These are phyloP conservation scores for Pyrrhoderma noxium DNA, from an alignment of 1,284 basidiomycete genomes.

Conservation along the genomic window DNA sequence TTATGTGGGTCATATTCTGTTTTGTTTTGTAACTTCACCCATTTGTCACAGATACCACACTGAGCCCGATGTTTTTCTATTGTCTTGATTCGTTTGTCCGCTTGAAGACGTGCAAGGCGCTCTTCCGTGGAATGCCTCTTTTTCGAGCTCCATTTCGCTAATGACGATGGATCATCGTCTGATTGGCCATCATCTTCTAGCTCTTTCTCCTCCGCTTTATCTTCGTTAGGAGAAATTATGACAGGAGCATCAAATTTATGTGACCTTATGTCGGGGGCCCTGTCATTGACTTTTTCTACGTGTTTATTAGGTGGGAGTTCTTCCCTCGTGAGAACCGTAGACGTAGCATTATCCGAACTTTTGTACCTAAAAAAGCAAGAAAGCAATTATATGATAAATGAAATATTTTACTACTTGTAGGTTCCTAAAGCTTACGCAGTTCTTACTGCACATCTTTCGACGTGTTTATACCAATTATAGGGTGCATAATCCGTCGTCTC, in stretches of 20 bases:
- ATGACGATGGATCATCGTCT: slow-evolving; percentile 1
- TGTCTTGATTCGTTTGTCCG: slow-evolving; percentile 15
- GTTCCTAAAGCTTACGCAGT: background rate
- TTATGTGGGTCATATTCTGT: slow-evolving; percentile 18
- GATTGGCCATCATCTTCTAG: background rate
- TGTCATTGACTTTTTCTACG: too few species aligned
- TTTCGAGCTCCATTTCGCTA: background rate
- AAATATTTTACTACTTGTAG: too few species aligned
- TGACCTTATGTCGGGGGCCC: too few species aligned
- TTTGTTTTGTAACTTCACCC: slow-evolving; percentile 18
- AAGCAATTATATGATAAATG: too few species aligned
- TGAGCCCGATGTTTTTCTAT: slow-evolving; percentile 18
- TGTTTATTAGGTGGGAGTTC: too few species aligned
- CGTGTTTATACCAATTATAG: slow-evolving; percentile 18
- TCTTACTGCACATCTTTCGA: slow-evolving; percentile 10
- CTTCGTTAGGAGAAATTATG: background rate
- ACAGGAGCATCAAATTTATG: background rate
- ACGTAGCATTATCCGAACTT: too few species aligned
- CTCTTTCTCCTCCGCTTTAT: background rate
- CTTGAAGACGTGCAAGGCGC: slow-evolving; percentile 14
- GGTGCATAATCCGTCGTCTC: slow-evolving; percentile 15
- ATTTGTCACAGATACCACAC: slow-evolving; percentile 16
- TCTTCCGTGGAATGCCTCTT: slow-evolving; percentile 17
- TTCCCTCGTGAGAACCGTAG: too few species aligned
- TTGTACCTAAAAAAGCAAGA: too few species aligned